These are phyloP conservation scores for Coniella vitis DNA, from an alignment of 2,329 filamentous ascomycete species.

Conservation along the genomic window DNA sequence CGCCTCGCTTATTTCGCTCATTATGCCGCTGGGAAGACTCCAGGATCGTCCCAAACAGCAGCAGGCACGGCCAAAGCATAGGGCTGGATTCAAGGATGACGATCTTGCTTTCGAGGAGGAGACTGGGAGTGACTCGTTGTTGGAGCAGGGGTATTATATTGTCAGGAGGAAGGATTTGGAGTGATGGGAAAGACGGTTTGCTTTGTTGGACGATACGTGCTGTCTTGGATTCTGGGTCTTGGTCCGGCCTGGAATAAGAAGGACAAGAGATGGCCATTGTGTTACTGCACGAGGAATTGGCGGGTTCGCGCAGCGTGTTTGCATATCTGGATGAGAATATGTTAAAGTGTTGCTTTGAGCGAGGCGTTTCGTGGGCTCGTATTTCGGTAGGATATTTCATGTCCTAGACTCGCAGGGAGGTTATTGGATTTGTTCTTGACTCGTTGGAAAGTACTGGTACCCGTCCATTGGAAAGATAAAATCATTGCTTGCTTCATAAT, in stretches of 20 bases:
- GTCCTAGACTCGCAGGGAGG: no score
- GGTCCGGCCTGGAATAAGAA: no score
- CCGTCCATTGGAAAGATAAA: no score
- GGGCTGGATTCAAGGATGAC: constrained; percentile 27
- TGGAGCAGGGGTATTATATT: constrained; percentile 48
- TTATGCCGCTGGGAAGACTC: constrained; percentile 27
- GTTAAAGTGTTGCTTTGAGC: no score
- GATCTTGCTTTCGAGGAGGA: constrained; percentile 44
- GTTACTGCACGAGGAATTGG: no score
- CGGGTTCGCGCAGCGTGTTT: no score
- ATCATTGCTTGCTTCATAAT: no score
- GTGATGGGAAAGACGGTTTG: neutral
- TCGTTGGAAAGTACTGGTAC: no score
- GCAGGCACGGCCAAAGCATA: constrained; percentile 11
- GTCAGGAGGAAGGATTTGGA: constrained; percentile 47
- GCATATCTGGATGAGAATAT: no score
- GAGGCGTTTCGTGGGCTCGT: neutral
- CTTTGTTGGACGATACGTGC: neutral
- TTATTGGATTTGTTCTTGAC: no score
- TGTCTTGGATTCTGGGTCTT: neutral
- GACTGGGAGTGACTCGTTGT: constrained; percentile 34
- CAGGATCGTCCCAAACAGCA: constrained; percentile 21
- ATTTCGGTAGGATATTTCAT: no score
- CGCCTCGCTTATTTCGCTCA: constrained; percentile 41
- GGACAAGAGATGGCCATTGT: no score